Conservation (phyloP, 1,139 yeast species). For the Zygosaccharomyces pseudobailii region DNA sequence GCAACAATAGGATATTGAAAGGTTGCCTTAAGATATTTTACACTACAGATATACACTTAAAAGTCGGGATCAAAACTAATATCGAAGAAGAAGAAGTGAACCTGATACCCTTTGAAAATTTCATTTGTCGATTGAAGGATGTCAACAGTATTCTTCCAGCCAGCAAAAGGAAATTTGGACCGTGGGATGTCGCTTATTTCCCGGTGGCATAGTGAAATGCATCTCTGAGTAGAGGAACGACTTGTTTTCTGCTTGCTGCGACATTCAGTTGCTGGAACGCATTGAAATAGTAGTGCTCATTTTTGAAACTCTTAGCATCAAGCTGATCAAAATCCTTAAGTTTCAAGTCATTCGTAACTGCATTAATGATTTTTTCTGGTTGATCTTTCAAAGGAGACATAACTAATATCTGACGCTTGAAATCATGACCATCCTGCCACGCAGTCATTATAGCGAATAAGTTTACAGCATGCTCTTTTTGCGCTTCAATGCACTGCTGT, state of each 20-base stretch:
- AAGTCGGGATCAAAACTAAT: constrained; percentile 10
- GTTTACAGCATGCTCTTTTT: constrained; percentile 44
- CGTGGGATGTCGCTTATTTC: constrained; percentile 26
- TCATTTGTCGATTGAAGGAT: constrained; percentile 11
- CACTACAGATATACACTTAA: constrained; percentile 4
- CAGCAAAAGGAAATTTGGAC: constrained; percentile 8
- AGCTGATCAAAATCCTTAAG: constrained; percentile 19
- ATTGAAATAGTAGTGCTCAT: constrained; percentile 19
- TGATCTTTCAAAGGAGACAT: constrained; percentile 30
- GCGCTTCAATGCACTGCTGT: constrained; percentile 38
- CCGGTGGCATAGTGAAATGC: constrained; percentile 16
- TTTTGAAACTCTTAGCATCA: not conserved
- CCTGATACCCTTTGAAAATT: constrained; percentile 13
- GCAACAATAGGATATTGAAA: constrained; percentile 5
- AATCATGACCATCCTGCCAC: constrained; percentile 43
- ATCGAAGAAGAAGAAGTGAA: constrained; percentile 18
- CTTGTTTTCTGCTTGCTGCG: constrained; percentile 74
- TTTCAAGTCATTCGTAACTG: constrained; percentile 36
- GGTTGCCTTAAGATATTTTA: constrained; percentile 27
- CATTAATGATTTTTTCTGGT: constrained; percentile 32
- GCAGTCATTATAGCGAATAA: constrained; percentile 60
- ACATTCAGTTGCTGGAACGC: constrained; percentile 51
- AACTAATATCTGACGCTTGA: constrained; percentile 54
- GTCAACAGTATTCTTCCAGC: constrained; percentile 13
- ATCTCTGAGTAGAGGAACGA: constrained; percentile 52